These are phyloP conservation scores for Aspergillus pseudoviridinutans DNA, from an alignment of 2,329 filamentous ascomycete genomes.

Conservation along the genomic window DNA sequence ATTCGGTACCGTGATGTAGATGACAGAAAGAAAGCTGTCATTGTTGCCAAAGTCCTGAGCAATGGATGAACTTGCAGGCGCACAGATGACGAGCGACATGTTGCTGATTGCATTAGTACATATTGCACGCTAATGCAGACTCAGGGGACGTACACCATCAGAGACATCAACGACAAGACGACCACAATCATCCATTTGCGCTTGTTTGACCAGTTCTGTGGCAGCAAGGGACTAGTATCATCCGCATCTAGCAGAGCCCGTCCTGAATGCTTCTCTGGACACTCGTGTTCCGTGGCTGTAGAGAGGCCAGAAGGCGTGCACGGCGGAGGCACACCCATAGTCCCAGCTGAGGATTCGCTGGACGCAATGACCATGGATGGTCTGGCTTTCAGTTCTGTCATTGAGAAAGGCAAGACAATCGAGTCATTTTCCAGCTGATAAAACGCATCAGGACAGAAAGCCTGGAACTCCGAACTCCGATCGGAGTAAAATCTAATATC, in stretches of 20 bases:
- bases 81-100: slow-evolving; percentile 4
- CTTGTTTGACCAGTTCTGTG: slow-evolving; percentile 2
- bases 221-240: slow-evolving; percentile 1
- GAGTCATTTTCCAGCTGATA: background rate
- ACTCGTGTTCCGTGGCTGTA: background rate
- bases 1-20: slow-evolving; percentile 1
- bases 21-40: background rate
- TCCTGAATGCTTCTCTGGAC: background rate
- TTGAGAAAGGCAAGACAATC: background rate
- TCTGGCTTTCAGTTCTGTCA: background rate
- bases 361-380: background rate
- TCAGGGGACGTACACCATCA: background rate
- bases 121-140: background rate
- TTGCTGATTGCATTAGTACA: slow-evolving; percentile 1
- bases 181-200: slow-evolving; percentile 3
- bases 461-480: background rate
- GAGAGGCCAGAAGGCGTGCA: background rate
- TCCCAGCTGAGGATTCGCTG: background rate
- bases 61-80: slow-evolving; percentile 1
- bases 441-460: background rate
- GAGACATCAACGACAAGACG: slow-evolving; percentile 3
- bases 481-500: background rate
- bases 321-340: no score
- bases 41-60: background rate
- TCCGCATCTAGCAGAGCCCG: background rate